Conservation (phyloP, 1,139 yeast genomes). For the Groenewaldozyma auringiensis region DNA sequence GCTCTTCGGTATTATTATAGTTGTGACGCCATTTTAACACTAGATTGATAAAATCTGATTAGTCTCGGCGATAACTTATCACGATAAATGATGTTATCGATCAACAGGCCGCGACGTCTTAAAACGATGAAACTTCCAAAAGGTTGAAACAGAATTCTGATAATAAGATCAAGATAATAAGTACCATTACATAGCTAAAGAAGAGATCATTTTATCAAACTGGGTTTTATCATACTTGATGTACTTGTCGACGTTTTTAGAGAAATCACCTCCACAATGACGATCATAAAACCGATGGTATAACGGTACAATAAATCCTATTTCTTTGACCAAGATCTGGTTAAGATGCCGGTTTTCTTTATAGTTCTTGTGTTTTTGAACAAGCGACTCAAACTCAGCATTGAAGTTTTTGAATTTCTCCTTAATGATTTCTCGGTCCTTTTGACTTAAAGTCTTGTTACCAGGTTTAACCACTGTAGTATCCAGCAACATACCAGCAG, state of each 20-base stretch:
- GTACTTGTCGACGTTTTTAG: constrained; percentile 66
- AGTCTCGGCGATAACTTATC: no score
- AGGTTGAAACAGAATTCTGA: no score
- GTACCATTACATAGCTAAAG: neutral
- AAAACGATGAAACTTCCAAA: no score
- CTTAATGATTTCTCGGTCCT: constrained; percentile 77
- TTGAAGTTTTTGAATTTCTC: constrained; percentile 80
- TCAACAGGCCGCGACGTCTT: no score
- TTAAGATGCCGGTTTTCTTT: constrained; percentile 61
- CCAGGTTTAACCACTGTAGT: constrained; percentile 25
- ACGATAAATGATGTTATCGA: neutral
- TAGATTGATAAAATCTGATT: neutral
- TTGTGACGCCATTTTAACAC: no score
- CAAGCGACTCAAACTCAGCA: constrained; percentile 69
- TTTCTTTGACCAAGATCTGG: constrained; percentile 54
- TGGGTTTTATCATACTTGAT: constrained; percentile 60
- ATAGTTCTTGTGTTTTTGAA: constrained; percentile 54
- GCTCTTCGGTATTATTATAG: no score
- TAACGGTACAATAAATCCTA: constrained; percentile 69
- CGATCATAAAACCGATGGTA: constrained; percentile 78
- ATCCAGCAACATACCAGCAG: constrained; percentile 65
- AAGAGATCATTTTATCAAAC: constrained; percentile 40
- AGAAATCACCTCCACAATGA: constrained; percentile 60
- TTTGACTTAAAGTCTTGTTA: constrained; percentile 31
- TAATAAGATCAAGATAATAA: no score